Conservation (phyloP, 1,139 yeast genomes). For the Geotrichum cucujoidarum region DNA sequence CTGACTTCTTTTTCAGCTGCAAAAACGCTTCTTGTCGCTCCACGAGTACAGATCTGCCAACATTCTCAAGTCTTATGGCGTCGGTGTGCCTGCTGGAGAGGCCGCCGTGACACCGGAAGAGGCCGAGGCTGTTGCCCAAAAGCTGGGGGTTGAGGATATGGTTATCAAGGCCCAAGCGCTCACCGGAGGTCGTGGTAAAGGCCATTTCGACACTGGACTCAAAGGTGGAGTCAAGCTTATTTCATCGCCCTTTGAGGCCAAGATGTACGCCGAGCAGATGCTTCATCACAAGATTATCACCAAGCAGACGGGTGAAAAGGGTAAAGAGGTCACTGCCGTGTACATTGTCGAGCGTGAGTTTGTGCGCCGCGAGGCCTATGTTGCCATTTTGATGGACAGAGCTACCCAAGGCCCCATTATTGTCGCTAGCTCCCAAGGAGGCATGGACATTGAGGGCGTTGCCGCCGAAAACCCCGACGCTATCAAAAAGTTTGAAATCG, state of each 20-base stretch:
- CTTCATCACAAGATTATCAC: constrained; percentile 89
- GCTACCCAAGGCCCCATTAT: constrained; percentile 83
- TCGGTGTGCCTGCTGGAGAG: constrained; percentile 85
- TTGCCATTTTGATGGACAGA: constrained; percentile 94
- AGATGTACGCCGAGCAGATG: constrained; percentile 83
- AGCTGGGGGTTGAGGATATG: constrained; percentile 63
- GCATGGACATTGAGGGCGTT: constrained; percentile 99
- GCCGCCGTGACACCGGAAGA: constrained; percentile 89
- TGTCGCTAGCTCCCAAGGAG: constrained; percentile 97
- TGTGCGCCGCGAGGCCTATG: constrained; percentile 89
- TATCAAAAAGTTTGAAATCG: constrained; percentile 81
- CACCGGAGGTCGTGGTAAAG: constrained; percentile 99
- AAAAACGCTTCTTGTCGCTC: constrained; percentile 65
- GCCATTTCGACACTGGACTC: constrained; percentile 91
- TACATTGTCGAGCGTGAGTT: constrained; percentile 93
- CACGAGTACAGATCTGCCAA: constrained; percentile 97
- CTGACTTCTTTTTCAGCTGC: constrained; percentile 11
- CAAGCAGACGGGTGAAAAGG: constrained; percentile 96
- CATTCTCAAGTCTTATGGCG: constrained; percentile 70
- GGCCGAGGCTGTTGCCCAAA: constrained; percentile 74
- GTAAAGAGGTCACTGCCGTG: constrained; percentile 95
- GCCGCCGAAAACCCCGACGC: constrained; percentile 90
- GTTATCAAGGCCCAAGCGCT: constrained; percentile 97
- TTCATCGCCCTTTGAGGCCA: constrained; percentile 80
- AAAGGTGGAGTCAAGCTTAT: constrained; percentile 96